Base-by-base conservation (phyloP, 768 basidiomycete genomes). In the Termitomyces sp. region DNA sequence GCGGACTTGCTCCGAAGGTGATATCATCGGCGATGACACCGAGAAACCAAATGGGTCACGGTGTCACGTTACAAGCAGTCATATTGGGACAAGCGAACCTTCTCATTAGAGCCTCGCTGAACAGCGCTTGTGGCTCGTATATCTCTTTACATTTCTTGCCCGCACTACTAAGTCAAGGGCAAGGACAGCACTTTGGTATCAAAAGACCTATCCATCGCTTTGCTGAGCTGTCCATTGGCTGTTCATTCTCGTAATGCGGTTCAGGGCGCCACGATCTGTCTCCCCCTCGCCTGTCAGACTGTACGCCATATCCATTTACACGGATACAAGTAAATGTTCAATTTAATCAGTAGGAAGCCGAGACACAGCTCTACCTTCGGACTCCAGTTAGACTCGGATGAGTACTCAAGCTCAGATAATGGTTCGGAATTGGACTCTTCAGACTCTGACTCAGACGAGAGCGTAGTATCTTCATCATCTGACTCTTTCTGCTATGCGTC, bases 361-460 rank as follows among this genome's bases (percentile, higher is more conserved):
- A 69, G 79, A n/a, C 69, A 75, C 35, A 70, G 74, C 4, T 83
- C 82, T 14, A 81, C 81, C 6, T 86, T 82, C 62, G 83, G 82
- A 16, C 66, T 84, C 5, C 77, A 77, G 31, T 77, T 80, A 5
- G 81, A 82, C 56, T 84, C 82, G 9, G 74, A 76, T 10, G 68
- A 68, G 50, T 63, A 56, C 27, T 73, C 69, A 9, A 67, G 69
- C 42, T 67, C 67, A 5, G 69, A 72, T 25, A 32, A 45, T 27
- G 45, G 35, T 25, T 74, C 75, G 31, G 66, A 73, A 59, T 68
- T 68, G 23, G 70, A 70, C 48, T 65, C 69, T 53, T 66, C 69
- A 16, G 65, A 71, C 41, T 74, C 74, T 43, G 78, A 79, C 41
- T 73, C 69, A 1, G 54, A 61, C 50, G 57, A 72, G 31, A 68